Conservation (phyloP, 768 basidiomycete genomes). For the Neoboletus magnificus region DNA sequence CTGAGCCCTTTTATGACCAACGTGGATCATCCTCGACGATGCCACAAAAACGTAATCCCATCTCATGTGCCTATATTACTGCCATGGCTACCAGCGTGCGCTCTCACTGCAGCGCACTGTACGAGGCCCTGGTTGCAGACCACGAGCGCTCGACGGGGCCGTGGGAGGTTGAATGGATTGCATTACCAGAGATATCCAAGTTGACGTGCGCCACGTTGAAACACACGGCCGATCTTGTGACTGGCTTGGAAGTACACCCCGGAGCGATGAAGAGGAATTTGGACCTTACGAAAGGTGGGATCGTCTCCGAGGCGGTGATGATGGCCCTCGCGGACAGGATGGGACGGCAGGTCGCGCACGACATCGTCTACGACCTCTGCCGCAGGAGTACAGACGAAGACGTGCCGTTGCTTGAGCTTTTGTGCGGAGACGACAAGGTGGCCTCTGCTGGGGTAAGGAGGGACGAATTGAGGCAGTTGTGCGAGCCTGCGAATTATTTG, state of each 20-base stretch:
- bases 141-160: slow-evolving; percentile 48
- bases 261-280: slow-evolving; percentile 41
- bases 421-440: slow-evolving; percentile 31
- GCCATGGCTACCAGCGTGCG: slow-evolving; percentile 42
- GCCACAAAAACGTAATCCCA: slow-evolving; percentile 50
- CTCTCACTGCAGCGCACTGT: slow-evolving; percentile 37
- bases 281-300: slow-evolving; percentile 36
- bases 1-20: slow-evolving; percentile 42
- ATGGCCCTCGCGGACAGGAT: slow-evolving; percentile 41
- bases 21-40: slow-evolving; percentile 48
- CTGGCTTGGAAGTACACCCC: slow-evolving; percentile 40
- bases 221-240: slow-evolving; percentile 36
- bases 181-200: slow-evolving; percentile 42
- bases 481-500: slow-evolving; percentile 39
- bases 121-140: slow-evolving; percentile 48
- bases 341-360: slow-evolving; percentile 45
- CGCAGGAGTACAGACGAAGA: slow-evolving; percentile 25
- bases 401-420: slow-evolving; percentile 32
- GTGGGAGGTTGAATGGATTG: slow-evolving; percentile 52
- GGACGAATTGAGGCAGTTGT: slow-evolving; percentile 32
- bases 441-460: slow-evolving; percentile 20
- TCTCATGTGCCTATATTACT: slow-evolving; percentile 44
- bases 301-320: slow-evolving; percentile 48
- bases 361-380: slow-evolving; percentile 44
- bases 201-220: slow-evolving; percentile 39